These are phyloP conservation scores for Spathaspora hagerdaliae DNA, from an alignment of 805 yeast species.

Conservation along the genomic window DNA sequence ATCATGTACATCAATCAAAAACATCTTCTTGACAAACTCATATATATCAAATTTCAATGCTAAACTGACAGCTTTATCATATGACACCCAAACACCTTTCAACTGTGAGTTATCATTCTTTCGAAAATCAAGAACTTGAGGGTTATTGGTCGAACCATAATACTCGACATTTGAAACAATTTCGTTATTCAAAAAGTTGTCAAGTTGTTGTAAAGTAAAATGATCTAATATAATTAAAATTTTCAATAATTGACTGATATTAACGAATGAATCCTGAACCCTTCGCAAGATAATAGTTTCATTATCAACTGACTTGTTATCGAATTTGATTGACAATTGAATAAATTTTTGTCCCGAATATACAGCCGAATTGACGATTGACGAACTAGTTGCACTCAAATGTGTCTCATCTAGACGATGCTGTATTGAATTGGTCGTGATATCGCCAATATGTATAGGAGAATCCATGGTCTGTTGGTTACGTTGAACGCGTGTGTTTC, in stretches of 20 bases:
- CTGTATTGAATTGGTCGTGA: conserved; percentile 37
- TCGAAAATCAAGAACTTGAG: conserved; percentile 25
- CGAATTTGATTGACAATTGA: conserved; percentile 22
- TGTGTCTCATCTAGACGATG: conserved; percentile 34
- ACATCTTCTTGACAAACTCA: conserved; percentile 30
- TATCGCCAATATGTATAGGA: conserved; percentile 38
- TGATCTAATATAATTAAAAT: conserved; percentile 26
- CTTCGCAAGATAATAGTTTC: conserved; percentile 31
- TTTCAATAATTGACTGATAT: conserved; percentile 33
- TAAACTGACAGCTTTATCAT: conserved; percentile 39
- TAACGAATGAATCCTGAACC: conserved; percentile 40
- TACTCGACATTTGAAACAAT: conserved; percentile 29
- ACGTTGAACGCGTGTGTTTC: background rate
- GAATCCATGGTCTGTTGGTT: conserved; percentile 32
- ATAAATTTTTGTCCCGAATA: conserved; percentile 35
- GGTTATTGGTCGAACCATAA: conserved; percentile 13
- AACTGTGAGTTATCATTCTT: conserved; percentile 22
- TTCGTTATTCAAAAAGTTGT: conserved; percentile 29
- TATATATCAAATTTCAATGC: conserved; percentile 38
- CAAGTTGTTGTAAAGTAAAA: conserved; percentile 22
- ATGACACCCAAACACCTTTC: conserved; percentile 40
- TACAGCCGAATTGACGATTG: conserved; percentile 22
- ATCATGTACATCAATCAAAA: conserved; percentile 43
- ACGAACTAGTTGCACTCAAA: conserved; percentile 15
- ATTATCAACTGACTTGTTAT: conserved; percentile 3